Evolutionary conservation across 2,329 filamentous ascomycete genomes (phyloP).

Genomic region (Xylariales sp.): DNA sequence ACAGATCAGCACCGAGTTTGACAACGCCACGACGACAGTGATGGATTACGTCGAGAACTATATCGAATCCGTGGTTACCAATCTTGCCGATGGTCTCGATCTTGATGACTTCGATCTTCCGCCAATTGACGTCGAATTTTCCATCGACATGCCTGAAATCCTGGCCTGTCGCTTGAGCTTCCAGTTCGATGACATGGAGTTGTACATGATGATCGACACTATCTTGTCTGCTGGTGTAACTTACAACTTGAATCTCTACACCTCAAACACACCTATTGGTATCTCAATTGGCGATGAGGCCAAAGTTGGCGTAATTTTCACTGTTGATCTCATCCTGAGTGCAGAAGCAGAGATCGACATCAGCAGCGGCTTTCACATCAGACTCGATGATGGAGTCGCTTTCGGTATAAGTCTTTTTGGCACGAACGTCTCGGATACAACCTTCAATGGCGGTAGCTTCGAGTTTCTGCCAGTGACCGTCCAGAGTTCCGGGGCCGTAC

Average conservation of each 20-base stretch:
- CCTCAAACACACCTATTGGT: conserved; percentile 39
- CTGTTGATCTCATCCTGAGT: conserved; percentile 47
- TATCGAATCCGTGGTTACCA: conserved; percentile 16
- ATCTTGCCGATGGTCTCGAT: conserved; percentile 23
- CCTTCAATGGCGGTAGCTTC: conserved; percentile 48
- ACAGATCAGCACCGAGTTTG: conserved; percentile 26
- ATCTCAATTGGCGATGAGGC: conserved; percentile 33
- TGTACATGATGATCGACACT: conserved; percentile 45
- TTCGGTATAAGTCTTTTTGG: conserved; percentile 48
- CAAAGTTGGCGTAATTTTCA: conserved; percentile 42
- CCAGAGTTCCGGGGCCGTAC: conserved; percentile 33
- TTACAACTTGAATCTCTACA: conserved; percentile 45
- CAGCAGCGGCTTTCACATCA: conserved; percentile 50
- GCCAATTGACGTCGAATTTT: conserved; percentile 35
- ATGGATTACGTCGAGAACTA: conserved; percentile 22
- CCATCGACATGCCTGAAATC: conserved; percentile 38
- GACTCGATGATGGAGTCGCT: conserved; percentile 43
- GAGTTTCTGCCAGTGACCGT: conserved; percentile 53
- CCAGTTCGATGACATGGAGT: conserved; percentile 45
- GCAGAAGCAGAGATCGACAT: conserved; percentile 44
- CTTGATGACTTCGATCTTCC: conserved; percentile 29
- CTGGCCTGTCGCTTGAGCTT: conserved; percentile 39
- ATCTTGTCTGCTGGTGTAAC: conserved; percentile 34
- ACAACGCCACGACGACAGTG: conserved; percentile 27
- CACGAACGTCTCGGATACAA: conserved; percentile 40